Percentiles rank a stretch among this genome's conserved stretches.
These are phyloP conservation scores for Marasmius oreades DNA, from an alignment of 1,284 basidiomycete genomes.

Conservation along the genomic window DNA sequence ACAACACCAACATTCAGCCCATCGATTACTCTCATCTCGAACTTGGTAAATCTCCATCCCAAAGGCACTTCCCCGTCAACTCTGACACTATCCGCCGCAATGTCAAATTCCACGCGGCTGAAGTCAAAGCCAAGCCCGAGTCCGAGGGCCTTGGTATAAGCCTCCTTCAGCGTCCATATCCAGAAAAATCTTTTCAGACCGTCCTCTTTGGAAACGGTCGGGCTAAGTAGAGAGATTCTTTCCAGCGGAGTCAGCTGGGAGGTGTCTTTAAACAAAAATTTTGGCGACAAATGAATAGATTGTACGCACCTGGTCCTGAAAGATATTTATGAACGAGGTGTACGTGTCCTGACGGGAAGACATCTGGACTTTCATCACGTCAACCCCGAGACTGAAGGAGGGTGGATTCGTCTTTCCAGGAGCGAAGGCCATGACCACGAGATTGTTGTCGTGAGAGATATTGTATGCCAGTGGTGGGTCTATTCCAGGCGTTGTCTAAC, in stretches of 20 bases:
- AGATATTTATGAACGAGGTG: slow-evolving; percentile 54
- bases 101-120: slow-evolving; percentile 65
- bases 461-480: slow-evolving; percentile 67
- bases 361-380: slow-evolving; percentile 71
- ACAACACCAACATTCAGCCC: slow-evolving; percentile 62
- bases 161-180: slow-evolving; percentile 86
- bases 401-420: slow-evolving; percentile 52
- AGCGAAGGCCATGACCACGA: slow-evolving; percentile 66
- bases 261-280: slow-evolving; percentile 3
- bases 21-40: slow-evolving; percentile 41
- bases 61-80: slow-evolving; percentile 53
- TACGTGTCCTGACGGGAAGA: slow-evolving; percentile 54
- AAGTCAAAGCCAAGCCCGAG: slow-evolving; percentile 81
- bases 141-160: slow-evolving; percentile 82
- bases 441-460: slow-evolving; percentile 72
- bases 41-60: slow-evolving; percentile 68
- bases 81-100: slow-evolving; percentile 42
- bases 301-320: slow-evolving; percentile 59
- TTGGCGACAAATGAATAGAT: background rate
- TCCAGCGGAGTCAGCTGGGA: slow-evolving; percentile 57
- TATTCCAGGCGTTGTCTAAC: slow-evolving; percentile 40
- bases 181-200: slow-evolving; percentile 62
- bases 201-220: slow-evolving; percentile 34
- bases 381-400: slow-evolving; percentile 63
- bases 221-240: slow-evolving; percentile 35